These are phyloP conservation scores for Cordyceps fumosorosea DNA, from an alignment of 2,329 filamentous ascomycete genomes.

Conservation along the genomic window DNA sequence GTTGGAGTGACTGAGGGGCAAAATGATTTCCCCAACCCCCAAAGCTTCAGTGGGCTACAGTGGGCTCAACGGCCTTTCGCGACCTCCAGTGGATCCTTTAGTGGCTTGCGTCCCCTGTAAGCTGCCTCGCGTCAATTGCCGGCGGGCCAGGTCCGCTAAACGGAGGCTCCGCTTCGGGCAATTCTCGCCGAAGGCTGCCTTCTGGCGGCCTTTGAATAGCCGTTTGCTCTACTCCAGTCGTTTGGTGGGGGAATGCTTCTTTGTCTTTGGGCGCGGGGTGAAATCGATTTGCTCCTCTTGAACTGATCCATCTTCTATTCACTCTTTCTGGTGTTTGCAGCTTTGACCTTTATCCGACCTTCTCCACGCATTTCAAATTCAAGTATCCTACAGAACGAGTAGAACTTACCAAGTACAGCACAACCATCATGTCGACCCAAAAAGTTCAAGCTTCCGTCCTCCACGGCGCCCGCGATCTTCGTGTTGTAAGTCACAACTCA, in stretches of 20 bases:
- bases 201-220: slow-evolving; percentile 3
- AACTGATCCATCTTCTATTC: neutral
- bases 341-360: neutral
- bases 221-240: neutral
- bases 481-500: slow-evolving; percentile 10
- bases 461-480: neutral
- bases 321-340: neutral
- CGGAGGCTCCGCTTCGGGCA: slow-evolving; percentile 5
- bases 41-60: neutral
- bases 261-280: neutral
- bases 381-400: neutral
- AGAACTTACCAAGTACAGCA: neutral
- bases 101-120: neutral
- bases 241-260: slow-evolving; percentile 9
- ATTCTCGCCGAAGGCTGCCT: slow-evolving; percentile 2
- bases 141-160: neutral
- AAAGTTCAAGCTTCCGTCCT: slow-evolving; percentile 42
- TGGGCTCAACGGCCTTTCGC: neutral
- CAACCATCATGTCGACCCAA: slow-evolving; percentile 11
- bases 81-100: neutral
- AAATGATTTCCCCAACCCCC: neutral
- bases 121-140: slow-evolving; percentile 10
- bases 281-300: neutral
- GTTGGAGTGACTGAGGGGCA: slow-evolving; percentile 1
- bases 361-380: neutral